Base-by-base conservation (phyloP, 805 yeast genomes). In the Candida easanensis region DNA sequence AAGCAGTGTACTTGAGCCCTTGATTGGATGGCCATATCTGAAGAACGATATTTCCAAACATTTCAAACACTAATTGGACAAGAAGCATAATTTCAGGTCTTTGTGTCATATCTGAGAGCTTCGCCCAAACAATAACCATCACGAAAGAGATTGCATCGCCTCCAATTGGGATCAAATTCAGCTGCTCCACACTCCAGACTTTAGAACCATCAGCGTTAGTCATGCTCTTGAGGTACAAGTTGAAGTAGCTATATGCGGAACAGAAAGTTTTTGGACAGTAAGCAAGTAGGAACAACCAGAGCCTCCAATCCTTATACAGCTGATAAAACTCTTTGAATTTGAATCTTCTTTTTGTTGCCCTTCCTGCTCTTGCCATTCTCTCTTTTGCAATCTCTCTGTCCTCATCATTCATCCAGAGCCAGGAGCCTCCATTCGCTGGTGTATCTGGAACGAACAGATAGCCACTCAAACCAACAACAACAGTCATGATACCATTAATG, bases 361-460 rank as follows among this genome's bases (percentile, higher is more conserved):
- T 48, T 15, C 53, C 50, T 13, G 33, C 41, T 30, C 50, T 43
- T 33, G 37, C 19, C 46, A 44, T 43, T 47, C 60, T 49, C 32
- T 47, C 51, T 14, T 41, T 20, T 10, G 70, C 62, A 27, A 69
- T 52, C 26, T 46, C 49, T 13, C 62, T 45, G 41, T 69, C 71
- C 3, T 49, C 51, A 16, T 55, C 46, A 18, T 49, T 56, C 35
- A 69, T 55, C 63, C 69, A 64, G 45, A 57, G 50, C 15, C 50
- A 48, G 15, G 60, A 39, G 10, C 51, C 53, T 4, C 54, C 52
- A 18, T 60, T 56, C 17, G 52, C 58, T 16, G 69, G 66, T 4
- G 56, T 49, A 33, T 70, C 74, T 5, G 77, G 77, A 22, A 68
- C 45, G 18, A 61, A 50, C 33, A 63, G 53, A 27, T 56, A 60